Evolutionary conservation across 2,329 filamentous ascomycete species (phyloP).

Genomic region (Fusarium subglutinans): DNA sequence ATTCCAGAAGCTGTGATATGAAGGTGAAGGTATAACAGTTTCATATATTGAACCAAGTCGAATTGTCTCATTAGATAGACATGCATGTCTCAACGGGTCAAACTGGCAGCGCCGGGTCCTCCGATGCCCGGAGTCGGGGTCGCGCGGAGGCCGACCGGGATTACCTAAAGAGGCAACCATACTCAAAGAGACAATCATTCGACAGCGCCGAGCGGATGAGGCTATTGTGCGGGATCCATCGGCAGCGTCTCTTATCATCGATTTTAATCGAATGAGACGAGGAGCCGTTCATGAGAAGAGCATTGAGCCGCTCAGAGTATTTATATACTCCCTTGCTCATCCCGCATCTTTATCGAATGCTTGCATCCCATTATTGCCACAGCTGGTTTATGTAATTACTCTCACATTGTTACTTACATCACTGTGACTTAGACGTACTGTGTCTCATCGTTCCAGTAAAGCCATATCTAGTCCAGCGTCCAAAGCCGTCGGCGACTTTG

Average conservation of each 20-base stretch:
- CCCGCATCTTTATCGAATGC: background rate
- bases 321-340: background rate
- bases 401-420: background rate
- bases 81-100: background rate
- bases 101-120: slow-evolving; percentile 7
- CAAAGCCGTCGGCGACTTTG: background rate
- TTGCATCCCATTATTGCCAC: background rate
- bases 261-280: slow-evolving; percentile 3
- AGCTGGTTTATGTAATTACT: background rate
- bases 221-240: slow-evolving; percentile 39
- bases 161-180: slow-evolving; percentile 31
- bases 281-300: slow-evolving; percentile 3
- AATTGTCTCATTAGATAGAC: background rate
- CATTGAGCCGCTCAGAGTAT: background rate
- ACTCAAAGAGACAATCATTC: slow-evolving; percentile 27
- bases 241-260: slow-evolving; percentile 1
- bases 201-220: slow-evolving; percentile 25
- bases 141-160: slow-evolving; percentile 35
- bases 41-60: background rate
- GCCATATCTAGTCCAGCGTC: too few species aligned
- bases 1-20: background rate
- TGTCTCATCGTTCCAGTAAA: background rate
- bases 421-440: background rate
- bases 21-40: background rate
- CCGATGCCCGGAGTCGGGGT: slow-evolving; percentile 35